Evolutionary conservation across 176 grass and related monocot genomes (phyloP), one percentile per base, ranked within the genome.

Genomic region (Paspalum notatum): DNA sequence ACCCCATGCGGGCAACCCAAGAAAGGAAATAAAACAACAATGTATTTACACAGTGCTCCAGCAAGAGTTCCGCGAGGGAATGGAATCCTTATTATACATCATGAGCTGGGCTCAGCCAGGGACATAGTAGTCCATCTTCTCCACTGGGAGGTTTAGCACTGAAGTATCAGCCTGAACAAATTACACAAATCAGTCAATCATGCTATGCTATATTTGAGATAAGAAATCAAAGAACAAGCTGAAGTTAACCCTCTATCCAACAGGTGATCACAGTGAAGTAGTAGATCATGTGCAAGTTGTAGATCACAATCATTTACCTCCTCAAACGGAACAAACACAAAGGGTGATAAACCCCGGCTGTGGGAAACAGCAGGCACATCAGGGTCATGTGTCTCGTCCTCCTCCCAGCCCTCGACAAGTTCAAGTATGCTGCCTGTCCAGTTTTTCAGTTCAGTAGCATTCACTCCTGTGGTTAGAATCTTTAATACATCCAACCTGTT

Each of bases 71-170:
- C 12, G 2, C 2, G 5, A 59, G 26, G 12, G 58, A 70, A 66
- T 4, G 48, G 26, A 59, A 73, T 21, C 1, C 4, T 16, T 21
- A 17, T 60, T 58, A 7, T n/a, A 12, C 85, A 62, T n/a, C 62
- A 62, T 62, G 40, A 12, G 25, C 72, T 3, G 40, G n/a, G 20
- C 42, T 95, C 79, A 98, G 32, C 95, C 90, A n/a, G 95, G 87
- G 50, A 95, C 87, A 59, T 91, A 98, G 75, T 91, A 98, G 62
- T 95, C 95, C 95, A 95, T 98, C 82, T 93, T 95, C 68, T 95
- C 92, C 37, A 98, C 92, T 8, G 95, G 90, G 12, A 98, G 90
- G 86, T 98, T 98, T 82, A 98, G 71, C 65, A 93, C 92, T 7
- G 90, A 98, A 66, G 90, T 98, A 58, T 98, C 95, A 45, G 26